These are phyloP conservation scores for Moricandia arvensis DNA, from an alignment of 345 rosid genomes.

Conservation along the genomic window DNA sequence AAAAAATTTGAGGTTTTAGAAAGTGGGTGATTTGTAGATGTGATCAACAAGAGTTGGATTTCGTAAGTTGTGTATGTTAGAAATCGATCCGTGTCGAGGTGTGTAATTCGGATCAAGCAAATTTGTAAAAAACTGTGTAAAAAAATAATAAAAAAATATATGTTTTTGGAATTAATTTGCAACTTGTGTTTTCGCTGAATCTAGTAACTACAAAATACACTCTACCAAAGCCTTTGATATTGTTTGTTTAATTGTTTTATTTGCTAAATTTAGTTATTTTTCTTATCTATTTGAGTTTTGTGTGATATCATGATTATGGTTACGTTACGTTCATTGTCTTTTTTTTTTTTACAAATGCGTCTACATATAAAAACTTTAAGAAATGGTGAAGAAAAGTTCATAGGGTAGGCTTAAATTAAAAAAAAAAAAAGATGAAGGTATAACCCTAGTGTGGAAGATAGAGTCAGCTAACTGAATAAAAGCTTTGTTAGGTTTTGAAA, in stretches of 20 bases:
- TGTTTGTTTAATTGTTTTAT: not conserved
- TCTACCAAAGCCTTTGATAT: not conserved
- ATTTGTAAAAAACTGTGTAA: too few species aligned
- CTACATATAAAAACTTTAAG: not conserved
- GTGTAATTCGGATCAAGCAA: too few species aligned
- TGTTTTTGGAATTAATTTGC: too few species aligned
- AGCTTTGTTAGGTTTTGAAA: constrained; percentile 27
- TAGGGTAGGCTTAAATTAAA: constrained; percentile 9
- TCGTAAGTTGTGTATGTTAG: too few species aligned
- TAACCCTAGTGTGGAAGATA: constrained; percentile 27
- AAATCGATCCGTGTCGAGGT: too few species aligned
- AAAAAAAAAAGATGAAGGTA: constrained; percentile 14
- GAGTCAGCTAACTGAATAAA: constrained; percentile 21
- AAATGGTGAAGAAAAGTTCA: not conserved
- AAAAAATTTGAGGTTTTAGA: too few species aligned
- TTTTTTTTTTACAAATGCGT: not conserved
- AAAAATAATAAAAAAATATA: too few species aligned
- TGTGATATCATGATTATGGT: not conserved
- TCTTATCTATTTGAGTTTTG: not conserved
- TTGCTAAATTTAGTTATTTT: not conserved
- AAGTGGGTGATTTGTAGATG: too few species aligned
- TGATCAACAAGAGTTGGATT: too few species aligned
- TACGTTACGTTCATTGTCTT: not conserved
- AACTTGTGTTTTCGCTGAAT: too few species aligned
- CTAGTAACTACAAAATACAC: too few species aligned